Evolutionary conservation across 805 yeast species (phyloP).

Genomic region (Metschnikowia santaceciliae): DNA sequence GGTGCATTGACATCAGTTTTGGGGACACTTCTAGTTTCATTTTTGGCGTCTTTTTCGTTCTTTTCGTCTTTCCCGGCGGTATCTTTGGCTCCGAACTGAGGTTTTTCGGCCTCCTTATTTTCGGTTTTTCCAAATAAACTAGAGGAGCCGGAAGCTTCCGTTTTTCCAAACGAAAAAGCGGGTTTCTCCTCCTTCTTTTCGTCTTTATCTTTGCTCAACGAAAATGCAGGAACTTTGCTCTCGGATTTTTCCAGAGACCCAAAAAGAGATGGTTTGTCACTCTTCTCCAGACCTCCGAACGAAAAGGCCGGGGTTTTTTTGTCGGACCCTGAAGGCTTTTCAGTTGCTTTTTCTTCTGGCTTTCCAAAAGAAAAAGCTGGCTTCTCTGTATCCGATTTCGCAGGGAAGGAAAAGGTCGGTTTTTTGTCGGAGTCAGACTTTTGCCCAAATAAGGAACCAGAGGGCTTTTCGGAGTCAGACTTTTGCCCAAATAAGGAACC

Average conservation of each 20-base stretch:
- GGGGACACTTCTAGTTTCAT: conserved; percentile 10
- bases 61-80: conserved; percentile 12
- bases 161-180: conserved; percentile 6
- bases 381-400: neutral
- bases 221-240: neutral
- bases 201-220: conserved; percentile 14
- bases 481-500: conserved; percentile 5
- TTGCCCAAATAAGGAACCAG: conserved; percentile 11
- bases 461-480: conserved; percentile 6
- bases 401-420: conserved; percentile 13
- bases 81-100: conserved; percentile 15
- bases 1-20: conserved; percentile 18
- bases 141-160: neutral
- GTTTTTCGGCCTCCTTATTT: conserved; percentile 16
- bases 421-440: conserved; percentile 11
- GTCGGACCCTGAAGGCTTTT: neutral
- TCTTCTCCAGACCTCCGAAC: conserved; percentile 3
- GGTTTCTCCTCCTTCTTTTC: conserved; percentile 5
- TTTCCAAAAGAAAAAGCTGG: conserved; percentile 13
- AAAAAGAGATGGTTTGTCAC: conserved; percentile 17
- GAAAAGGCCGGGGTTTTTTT: conserved; percentile 9
- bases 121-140: conserved; percentile 13
- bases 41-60: conserved; percentile 19
- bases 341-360: conserved; percentile 7
- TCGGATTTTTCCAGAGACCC: conserved; percentile 10